These are phyloP conservation scores for Naganishia onofrii DNA, from an alignment of 768 basidiomycete genomes.

Conservation along the genomic window DNA sequence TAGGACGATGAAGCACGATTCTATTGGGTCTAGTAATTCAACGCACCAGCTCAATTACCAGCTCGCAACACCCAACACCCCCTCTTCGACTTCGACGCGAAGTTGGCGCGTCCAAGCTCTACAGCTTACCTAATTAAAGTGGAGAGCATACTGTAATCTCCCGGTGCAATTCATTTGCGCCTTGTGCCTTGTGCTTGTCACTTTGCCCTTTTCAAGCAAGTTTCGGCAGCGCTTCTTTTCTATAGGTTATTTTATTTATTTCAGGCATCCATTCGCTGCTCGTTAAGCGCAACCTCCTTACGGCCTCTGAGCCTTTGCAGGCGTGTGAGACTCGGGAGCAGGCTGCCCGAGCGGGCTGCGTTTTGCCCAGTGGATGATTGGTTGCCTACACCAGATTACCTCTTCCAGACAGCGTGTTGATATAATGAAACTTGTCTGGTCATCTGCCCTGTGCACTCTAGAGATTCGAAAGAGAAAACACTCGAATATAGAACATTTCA, in stretches of 20 bases:
- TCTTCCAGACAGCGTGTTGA: neutral
- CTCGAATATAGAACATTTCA: neutral
- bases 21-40: too few species aligned
- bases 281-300: neutral
- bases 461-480: neutral
- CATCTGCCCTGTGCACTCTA: neutral
- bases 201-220: neutral
- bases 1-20: too few species aligned
- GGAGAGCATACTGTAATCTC: too few species aligned
- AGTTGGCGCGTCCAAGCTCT: neutral
- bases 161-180: neutral
- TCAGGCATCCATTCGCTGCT: neutral
- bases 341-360: neutral
- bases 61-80: neutral
- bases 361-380: constrained; percentile 18
- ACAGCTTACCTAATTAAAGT: neutral
- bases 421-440: neutral
- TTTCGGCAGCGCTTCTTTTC: neutral
- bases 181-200: neutral
- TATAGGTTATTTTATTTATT: neutral
- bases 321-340: neutral
- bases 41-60: too few species aligned
- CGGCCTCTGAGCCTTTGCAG: neutral
- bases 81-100: too few species aligned
- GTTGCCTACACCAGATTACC: neutral